Evolutionary conservation across 257 asterid genomes (phyloP), one percentile per base, ranked within the genome.

Genomic region (Vinca minor): DNA sequence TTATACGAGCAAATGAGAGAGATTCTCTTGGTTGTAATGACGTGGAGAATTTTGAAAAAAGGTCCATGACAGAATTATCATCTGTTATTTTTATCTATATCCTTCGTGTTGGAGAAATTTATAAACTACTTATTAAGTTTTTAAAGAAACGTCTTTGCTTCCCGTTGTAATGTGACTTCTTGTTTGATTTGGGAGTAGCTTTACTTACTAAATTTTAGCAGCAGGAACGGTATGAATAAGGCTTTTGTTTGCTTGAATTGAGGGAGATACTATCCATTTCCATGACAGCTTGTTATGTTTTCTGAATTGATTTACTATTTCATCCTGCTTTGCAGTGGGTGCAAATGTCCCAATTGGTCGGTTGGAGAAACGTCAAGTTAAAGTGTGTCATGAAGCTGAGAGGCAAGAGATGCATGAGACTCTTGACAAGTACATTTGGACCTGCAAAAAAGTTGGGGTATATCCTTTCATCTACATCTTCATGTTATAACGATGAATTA

Each of bases 371-470:
- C 68, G 69, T 56, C 84, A 61, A 72, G 95, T 88, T 38, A 83
- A 71, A 73, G 80, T 81, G 31, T 70, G 74, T 74, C 95, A 82
- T 71, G 93, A 81, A 49, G 66, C 45, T 3, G 95, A 87, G 82
- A 88, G 85, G 80, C 77, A 78, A 72, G 75, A 76, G 13, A 79
- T 81, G 90, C 76, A 65, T 52, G 76, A 78, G 82, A 76, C 73
- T 48, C 79, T 89, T 28, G 85, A 81, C 73, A 84, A 81, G 74
- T 92, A 92, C 74, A 65, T 83, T 68, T 73, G 58, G 68, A 71
- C 69, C 57, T 89, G 98, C 74, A 78, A 70, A 52, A 78, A 47
- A 47, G 79, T 83, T 23, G 91, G 95, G 96, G 98, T 92, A 92
- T 63, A 39, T 62, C 42, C 44, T 34, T n/a, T 55, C 62, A 48